phyloP scores from a whole-genome alignment of 805 yeast species.

The Cyberlindnera maritima region DNA sequence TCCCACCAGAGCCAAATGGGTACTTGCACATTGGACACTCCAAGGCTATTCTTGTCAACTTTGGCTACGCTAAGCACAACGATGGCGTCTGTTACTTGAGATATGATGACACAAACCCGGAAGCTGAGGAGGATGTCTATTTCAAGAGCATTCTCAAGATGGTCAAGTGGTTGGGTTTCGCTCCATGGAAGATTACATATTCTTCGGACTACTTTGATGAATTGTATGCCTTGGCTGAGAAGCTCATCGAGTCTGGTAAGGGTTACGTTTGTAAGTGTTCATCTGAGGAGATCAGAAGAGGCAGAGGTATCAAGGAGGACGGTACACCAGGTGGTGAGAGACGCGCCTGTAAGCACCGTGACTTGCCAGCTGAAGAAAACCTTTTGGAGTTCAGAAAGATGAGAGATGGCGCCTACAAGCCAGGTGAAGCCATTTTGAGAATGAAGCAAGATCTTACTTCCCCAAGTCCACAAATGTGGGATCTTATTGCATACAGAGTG shows the following conservation, averaged over 20 bases:
- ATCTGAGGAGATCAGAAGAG: constrained; percentile 82
- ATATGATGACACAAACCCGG: constrained; percentile 98
- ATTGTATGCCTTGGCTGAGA: constrained; percentile 86
- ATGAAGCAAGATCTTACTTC: constrained; percentile 92
- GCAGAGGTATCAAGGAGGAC: constrained; percentile 88
- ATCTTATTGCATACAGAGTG: constrained; percentile 94
- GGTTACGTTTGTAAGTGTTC: constrained; percentile 96
- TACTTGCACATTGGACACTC: constrained; percentile 96
- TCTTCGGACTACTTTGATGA: constrained; percentile 93
- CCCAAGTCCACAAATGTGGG: constrained; percentile 99
- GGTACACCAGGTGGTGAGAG: constrained; percentile 95
- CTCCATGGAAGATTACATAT: constrained; percentile 92
- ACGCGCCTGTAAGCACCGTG: constrained; percentile 75
- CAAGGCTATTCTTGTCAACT: constrained; percentile 95
- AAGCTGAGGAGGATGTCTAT: constrained; percentile 93
- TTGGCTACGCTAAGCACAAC: constrained; percentile 90
- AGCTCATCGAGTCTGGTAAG: constrained; percentile 61
- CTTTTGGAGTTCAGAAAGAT: constrained; percentile 80
- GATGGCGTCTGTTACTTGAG: constrained; percentile 89
- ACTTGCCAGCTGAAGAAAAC: constrained; percentile 67
- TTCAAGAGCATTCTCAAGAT: constrained; percentile 80
- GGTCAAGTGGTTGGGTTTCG: constrained; percentile 91
- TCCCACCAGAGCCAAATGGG: constrained; percentile 99
- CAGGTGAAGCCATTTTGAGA: constrained; percentile 92
- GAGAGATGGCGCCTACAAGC: constrained; percentile 85